phyloP scores from a whole-genome alignment of 2,329 filamentous ascomycete genomes.

The Botrytis fabae region DNA sequence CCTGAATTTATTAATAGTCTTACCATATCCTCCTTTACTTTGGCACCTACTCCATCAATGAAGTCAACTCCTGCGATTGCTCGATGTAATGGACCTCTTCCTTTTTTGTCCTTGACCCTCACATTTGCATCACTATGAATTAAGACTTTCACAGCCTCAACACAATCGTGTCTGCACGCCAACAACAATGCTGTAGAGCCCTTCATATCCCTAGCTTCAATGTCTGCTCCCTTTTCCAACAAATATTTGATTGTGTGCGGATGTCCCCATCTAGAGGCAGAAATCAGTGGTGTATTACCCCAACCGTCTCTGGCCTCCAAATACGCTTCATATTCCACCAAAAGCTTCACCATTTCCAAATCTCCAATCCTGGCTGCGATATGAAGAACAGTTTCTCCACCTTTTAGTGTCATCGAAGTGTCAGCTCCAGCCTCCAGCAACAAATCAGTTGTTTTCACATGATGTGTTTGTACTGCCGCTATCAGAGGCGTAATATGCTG shows the following conservation, averaged over 20 bases:
- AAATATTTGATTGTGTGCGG: constrained; percentile 23
- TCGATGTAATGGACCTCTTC: constrained; percentile 29
- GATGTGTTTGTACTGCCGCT: constrained; percentile 29
- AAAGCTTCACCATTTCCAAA: constrained; percentile 25
- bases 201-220: constrained; percentile 28
- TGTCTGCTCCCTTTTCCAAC: constrained; percentile 25
- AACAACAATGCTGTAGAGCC: constrained; percentile 27
- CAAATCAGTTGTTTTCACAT: constrained; percentile 28
- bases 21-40: constrained; percentile 27
- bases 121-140: constrained; percentile 27
- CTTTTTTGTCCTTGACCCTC: constrained; percentile 27
- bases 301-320: constrained; percentile 24
- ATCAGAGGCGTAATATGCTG: constrained; percentile 28
- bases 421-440: constrained; percentile 30
- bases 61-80: constrained; percentile 28
- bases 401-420: constrained; percentile 25
- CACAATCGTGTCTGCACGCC: constrained; percentile 28
- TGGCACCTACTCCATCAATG: constrained; percentile 21
- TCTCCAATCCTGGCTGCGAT: constrained; percentile 27
- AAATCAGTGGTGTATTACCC: constrained; percentile 29
- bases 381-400: constrained; percentile 25
- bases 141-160: constrained; percentile 25
- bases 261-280: constrained; percentile 27
- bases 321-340: constrained; percentile 26
- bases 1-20: constrained; percentile 29